Evolutionary conservation across 2,329 filamentous ascomycete genomes (phyloP), one percentile per base, ranked within the genome.

Genomic region (Alternaria sp.): DNA sequence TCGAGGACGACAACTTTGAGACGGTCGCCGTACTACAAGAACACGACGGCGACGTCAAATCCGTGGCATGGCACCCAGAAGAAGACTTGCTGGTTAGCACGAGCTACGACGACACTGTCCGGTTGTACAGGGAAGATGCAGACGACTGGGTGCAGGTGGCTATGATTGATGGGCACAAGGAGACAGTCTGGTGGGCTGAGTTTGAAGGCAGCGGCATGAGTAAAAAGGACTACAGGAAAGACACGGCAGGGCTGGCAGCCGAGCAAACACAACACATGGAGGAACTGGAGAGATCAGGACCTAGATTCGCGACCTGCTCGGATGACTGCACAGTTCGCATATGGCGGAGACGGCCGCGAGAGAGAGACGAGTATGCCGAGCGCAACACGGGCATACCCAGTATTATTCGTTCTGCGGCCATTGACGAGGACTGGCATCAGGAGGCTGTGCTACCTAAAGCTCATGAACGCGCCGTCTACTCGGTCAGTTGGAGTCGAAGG

Each of bases 91-190:
- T 99, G 20, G 95, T 93, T 7, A 95, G 91, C 73, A 90, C 88
- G n/a, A 96, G 92, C 76, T 99, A 99, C 78, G 95, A 99, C 74
- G 91, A 98, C 75, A 95, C 91, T 5, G 90, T 97, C 32, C 83
- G 94, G 59, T 81, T 98, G 59, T 98, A 94, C 89, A 87, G 91
- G 47, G 94, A 97, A 81, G 94, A 97, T 78, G 85, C 87, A 36
- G 94, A 97, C 73, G 94, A 98, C 76, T 99, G 95, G 95, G 91
- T 91, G 11, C 96, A 94, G 74, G 91, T 97, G 28, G 87, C 91
- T 9, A 87, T 93, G 46, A 82, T 98, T 26, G 87, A 90, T 68
- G 93, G 91, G 1, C 94, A 98, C 75, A 82, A 81, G 28, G 91
- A 90, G 2, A 99, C 95, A 3, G 94, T 98, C 11, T 99, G 95